Evolutionary conservation across 1,284 basidiomycete species (phyloP).

Genomic region (Trichosporon sp.): DNA sequence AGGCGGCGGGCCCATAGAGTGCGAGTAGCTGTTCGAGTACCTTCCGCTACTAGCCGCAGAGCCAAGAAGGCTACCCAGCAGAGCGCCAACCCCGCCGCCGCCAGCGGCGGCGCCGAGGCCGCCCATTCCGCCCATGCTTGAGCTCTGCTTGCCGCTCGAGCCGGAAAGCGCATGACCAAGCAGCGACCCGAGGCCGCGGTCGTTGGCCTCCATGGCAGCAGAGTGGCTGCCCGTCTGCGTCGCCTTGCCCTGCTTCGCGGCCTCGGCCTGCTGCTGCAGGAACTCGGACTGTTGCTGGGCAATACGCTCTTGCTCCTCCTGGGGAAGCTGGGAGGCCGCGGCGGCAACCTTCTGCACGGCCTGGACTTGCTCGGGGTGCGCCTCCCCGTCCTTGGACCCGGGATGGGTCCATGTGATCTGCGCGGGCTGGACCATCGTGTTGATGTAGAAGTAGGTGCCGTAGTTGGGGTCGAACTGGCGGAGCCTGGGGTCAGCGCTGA

Average conservation of each 20-base stretch:
- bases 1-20: conserved; percentile 44
- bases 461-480: conserved; percentile 21
- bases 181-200: conserved; percentile 28
- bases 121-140: conserved; percentile 21
- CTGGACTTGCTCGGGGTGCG: conserved; percentile 43
- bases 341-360: conserved; percentile 29
- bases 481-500: conserved; percentile 13
- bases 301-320: conserved; percentile 22
- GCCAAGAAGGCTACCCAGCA: conserved; percentile 30
- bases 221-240: not conserved
- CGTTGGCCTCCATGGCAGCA: conserved; percentile 5
- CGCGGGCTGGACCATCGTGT: conserved; percentile 46
- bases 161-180: conserved; percentile 22
- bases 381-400: conserved; percentile 33
- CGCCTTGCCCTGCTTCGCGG: conserved; percentile 14
- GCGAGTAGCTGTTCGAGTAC: conserved; percentile 25
- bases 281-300: conserved; percentile 26
- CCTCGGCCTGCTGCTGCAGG: conserved; percentile 20
- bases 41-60: not conserved
- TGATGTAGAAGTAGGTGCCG: conserved; percentile 32
- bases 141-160: conserved; percentile 18
- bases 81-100: conserved; percentile 25
- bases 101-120: conserved; percentile 4
- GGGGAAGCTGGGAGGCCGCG: conserved; percentile 23
- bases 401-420: conserved; percentile 50